Conservation (phyloP, 2,329 filamentous ascomycete genomes). For the Malbranchea cinnamomea region DNA sequence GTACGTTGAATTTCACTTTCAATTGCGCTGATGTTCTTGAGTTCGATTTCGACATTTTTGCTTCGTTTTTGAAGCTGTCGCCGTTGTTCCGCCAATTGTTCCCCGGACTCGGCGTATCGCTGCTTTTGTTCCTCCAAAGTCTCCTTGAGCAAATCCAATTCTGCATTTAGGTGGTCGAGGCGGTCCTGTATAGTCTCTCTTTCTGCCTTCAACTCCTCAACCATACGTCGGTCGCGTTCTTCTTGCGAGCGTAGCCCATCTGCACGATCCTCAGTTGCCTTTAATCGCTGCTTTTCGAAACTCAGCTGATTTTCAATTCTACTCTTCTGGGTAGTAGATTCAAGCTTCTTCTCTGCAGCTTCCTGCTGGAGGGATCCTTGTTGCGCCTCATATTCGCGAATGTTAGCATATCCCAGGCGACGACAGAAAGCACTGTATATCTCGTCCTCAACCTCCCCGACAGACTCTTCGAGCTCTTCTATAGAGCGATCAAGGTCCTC, state of each 20-base stretch:
- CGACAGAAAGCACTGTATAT: constrained; percentile 77
- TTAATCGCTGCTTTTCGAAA: constrained; percentile 56
- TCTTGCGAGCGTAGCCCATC: constrained; percentile 51
- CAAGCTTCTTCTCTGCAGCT: constrained; percentile 68
- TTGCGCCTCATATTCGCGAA: constrained; percentile 84
- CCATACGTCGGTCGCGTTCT: constrained; percentile 50
- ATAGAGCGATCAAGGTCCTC: constrained; percentile 45
- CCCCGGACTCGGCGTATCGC: constrained; percentile 52
- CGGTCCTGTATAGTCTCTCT: constrained; percentile 60
- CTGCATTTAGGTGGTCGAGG: constrained; percentile 57
- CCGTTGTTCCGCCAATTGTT: constrained; percentile 64
- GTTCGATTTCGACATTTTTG: constrained; percentile 62
- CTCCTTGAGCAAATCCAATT: constrained; percentile 62
- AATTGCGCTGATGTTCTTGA: constrained; percentile 62
- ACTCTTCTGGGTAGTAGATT: constrained; percentile 67
- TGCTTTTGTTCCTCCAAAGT: constrained; percentile 53
- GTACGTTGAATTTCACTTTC: constrained; percentile 79
- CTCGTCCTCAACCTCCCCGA: constrained; percentile 72
- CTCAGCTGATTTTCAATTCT: constrained; percentile 45
- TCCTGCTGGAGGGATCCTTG: constrained; percentile 89
- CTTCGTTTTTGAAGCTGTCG: constrained; percentile 68
- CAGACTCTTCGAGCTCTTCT: constrained; percentile 43
- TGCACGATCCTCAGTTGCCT: constrained; percentile 55
- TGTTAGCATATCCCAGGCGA: constrained; percentile 71
- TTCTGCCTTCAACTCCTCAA: constrained; percentile 54